Evolutionary conservation across 495 filamentous ascomycete genomes (phyloP), one percentile per base, ranked within the genome.

Genomic region (Tuber melanosporum): DNA sequence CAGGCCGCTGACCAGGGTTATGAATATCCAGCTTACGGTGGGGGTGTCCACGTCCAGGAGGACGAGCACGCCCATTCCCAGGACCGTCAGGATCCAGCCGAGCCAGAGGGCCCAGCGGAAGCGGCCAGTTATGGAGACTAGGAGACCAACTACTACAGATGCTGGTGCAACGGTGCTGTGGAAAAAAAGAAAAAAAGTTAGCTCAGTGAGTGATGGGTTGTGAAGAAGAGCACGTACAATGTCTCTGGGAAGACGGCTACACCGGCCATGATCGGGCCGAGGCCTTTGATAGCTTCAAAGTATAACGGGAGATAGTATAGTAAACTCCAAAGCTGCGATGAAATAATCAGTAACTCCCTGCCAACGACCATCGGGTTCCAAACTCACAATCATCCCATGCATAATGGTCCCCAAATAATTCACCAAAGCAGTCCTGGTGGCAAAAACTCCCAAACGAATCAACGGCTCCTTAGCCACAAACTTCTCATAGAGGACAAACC

Each of bases 251-350:
- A 86, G 8, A 92, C 79, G 2, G 88, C 86, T 7, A 93, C 84
- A 12, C 91, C 91, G 1, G 90, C 84, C 20, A 90, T 79, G 69
- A 90, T 88, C 1, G 89, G 85, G 10, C 86, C 84, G 76, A 89
- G 86, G 44, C 86, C 87, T 78, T 91, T 89, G 45, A 91, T 88
- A 12, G 88, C 89, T 79, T 91, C 87, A 77, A 90, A 92, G 83
- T 91, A 94, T 1, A 94, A 83, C 0, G 91, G 87, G 42, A 92
- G 82, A 72, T 91, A 92, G 78, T 93, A 92, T 3, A 94, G 83
- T 0, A 90, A 83, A 20, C 77, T 80, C 85, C 85, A 87, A 57
- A 86, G 83, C 77, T 82, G 26, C 32, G 10, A 19, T 7, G 44
- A 22, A 66, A 66, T 3, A 6, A 74, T 52, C 19, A 52, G 77